Conservation (phyloP, 306 rosid species). For the Fragaria ananassa region DNA sequence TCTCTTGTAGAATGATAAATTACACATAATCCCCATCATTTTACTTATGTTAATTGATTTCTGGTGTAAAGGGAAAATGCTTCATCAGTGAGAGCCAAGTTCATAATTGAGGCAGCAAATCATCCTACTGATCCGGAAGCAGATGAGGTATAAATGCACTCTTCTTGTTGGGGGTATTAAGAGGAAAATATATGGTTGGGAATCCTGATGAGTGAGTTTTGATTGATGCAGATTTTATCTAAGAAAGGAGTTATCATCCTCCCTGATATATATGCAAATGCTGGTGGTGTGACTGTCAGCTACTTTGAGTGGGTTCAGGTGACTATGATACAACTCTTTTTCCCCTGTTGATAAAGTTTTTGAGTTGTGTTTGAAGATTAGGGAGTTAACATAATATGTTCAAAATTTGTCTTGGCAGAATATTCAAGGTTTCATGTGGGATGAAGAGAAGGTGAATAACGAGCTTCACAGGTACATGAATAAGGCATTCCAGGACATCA, state of each 20-base stretch:
- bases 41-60: background rate
- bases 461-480: constrained; percentile 57
- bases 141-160: constrained; percentile 37
- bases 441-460: constrained; percentile 52
- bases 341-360: background rate
- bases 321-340: background rate
- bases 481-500: constrained; percentile 43
- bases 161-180: background rate
- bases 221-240: constrained; percentile 45
- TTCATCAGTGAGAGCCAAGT: constrained; percentile 48
- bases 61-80: constrained; percentile 49
- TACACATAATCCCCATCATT: background rate
- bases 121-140: constrained; percentile 65
- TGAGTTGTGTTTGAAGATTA: background rate
- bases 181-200: background rate
- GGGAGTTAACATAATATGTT: background rate
- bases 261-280: constrained; percentile 50
- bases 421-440: constrained; percentile 61
- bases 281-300: constrained; percentile 62
- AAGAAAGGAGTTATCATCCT: constrained; percentile 53
- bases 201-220: constrained; percentile 10
- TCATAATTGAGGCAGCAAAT: constrained; percentile 57
- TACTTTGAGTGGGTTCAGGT: constrained; percentile 72
- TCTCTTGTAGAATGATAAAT: background rate
- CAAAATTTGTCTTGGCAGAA: constrained; percentile 28